Evolutionary conservation across 805 yeast genomes (phyloP).

Genomic region (Pichia cabralensis): DNA sequence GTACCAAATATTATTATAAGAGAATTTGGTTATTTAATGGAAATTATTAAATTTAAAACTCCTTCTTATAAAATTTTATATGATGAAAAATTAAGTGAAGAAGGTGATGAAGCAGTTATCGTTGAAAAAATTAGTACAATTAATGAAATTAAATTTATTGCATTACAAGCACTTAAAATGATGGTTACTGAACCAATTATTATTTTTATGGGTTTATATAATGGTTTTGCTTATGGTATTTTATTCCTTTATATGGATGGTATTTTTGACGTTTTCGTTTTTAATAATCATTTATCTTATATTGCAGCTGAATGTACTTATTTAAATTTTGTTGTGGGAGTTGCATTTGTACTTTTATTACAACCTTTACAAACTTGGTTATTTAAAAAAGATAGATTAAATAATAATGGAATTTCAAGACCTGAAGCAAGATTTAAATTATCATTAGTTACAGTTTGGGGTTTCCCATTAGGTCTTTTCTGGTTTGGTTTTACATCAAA

Average conservation of each 20-base stretch:
- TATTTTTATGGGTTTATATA: conserved; percentile 25
- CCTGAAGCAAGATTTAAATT: conserved; percentile 27
- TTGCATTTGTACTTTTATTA: conserved; percentile 18
- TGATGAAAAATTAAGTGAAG: conserved; percentile 9
- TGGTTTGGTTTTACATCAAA: conserved; percentile 28
- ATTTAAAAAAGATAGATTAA: conserved; percentile 22
- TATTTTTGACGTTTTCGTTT: conserved; percentile 27
- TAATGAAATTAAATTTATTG: conserved; percentile 23
- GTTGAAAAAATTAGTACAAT: conserved; percentile 17
- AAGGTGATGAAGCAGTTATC: conserved; percentile 15
- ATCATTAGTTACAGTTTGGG: conserved; percentile 28
- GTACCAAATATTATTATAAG: conserved; percentile 18
- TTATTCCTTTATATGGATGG: conserved; percentile 28
- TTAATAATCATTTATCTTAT: conserved; percentile 23
- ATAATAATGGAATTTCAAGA: conserved; percentile 25
- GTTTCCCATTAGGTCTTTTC: conserved; percentile 27
- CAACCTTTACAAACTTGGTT: conserved; percentile 26
- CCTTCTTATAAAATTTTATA: conserved; percentile 13
- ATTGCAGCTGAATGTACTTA: conserved; percentile 27
- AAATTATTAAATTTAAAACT: conserved; percentile 12
- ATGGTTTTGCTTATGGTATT: conserved; percentile 28
- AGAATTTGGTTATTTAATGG: conserved; percentile 17
- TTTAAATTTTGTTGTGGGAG: conserved; percentile 28
- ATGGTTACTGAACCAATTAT: conserved; percentile 28
- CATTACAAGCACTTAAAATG: conserved; percentile 25